Conservation (phyloP, 169 alveolate genomes). For the Eimeria brunetti region DNA sequence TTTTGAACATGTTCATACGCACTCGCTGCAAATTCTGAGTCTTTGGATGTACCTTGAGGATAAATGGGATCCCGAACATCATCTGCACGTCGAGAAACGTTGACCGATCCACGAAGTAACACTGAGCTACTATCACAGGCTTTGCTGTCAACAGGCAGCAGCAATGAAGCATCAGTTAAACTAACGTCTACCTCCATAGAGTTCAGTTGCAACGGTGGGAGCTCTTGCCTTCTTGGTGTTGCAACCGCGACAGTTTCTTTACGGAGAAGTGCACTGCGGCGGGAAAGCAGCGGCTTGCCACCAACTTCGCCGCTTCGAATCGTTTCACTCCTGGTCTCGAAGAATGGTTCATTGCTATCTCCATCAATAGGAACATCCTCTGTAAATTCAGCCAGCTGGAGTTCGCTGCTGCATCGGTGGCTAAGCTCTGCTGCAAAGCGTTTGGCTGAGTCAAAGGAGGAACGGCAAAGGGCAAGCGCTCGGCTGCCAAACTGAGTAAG, state of each 20-base stretch:
- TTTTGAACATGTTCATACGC: neutral
- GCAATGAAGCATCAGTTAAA: constrained; percentile 38
- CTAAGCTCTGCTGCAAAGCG: constrained; percentile 44
- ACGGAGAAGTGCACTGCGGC: neutral
- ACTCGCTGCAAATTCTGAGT: neutral
- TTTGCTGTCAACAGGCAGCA: constrained; percentile 48
- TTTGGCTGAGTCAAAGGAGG: constrained; percentile 47
- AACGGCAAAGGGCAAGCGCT: constrained; percentile 36
- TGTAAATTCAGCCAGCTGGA: neutral
- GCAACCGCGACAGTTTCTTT: neutral
- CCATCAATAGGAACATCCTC: neutral
- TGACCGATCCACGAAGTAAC: constrained; percentile 49
- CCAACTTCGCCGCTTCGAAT: no score
- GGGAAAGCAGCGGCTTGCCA: neutral
- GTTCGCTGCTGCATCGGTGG: constrained; percentile 17
- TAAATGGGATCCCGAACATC: constrained; percentile 22
- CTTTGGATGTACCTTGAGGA: neutral
- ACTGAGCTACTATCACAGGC: constrained; percentile 25
- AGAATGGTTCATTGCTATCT: neutral
- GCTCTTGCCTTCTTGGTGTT: neutral
- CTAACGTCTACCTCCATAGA: neutral
- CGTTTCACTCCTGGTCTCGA: constrained; percentile 12
- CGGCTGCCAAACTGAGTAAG: constrained; percentile 22
- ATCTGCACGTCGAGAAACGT: constrained; percentile 30
- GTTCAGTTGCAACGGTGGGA: constrained; percentile 15